Evolutionary conservation across 2,329 filamentous ascomycete genomes (phyloP), one percentile per base, ranked within the genome.

Genomic region (Leptographium radiaticola): DNA sequence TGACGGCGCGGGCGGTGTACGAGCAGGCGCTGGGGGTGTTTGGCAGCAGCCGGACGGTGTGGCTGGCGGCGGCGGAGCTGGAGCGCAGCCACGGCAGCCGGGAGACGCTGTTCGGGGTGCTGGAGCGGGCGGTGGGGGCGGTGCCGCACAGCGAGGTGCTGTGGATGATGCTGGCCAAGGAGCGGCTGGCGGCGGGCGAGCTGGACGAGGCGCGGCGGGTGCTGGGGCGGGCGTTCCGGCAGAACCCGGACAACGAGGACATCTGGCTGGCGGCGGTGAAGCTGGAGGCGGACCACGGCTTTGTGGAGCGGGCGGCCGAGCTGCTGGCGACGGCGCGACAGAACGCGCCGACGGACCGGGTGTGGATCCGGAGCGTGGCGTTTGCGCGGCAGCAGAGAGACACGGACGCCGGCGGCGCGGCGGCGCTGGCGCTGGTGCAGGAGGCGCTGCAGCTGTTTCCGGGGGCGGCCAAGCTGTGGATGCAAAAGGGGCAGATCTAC

Each of bases 401-500:
- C 5, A n/a, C 39, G 15, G 42, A 25, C 42, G 42, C 11, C 54
- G 85, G 93, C 61, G 75, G 75, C 31, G 88, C 95, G 48, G 81
- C 83, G 1, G 90, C 93, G 0, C 76, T 98, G 15, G 87, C 94
- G 62, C 81, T 98, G 12, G 87, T 87, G 45, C 88, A 90, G 56
- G 85, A 94, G 65, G 93, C 86, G 1, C 73, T 98, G 39, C 84
- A 90, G 59, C 77, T 88, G 11, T 98, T 95, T 71, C 91, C 93
- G 1, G 80, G 83, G 46, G 81, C 86, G 13, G 78, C 88, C 52
- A 97, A 97, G 70, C 76, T 98, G 30, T 96, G 91, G 85, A 96
- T 97, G 87, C 87, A 95, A 74, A 98, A 98, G 70, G 93, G 94
- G 0, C 93, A 98, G 66, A 93, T 97, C 58, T 98, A 98, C 74